These are phyloP conservation scores for Cryphonectria naterciae DNA, from an alignment of 2,329 filamentous ascomycete genomes.

Conservation along the genomic window DNA sequence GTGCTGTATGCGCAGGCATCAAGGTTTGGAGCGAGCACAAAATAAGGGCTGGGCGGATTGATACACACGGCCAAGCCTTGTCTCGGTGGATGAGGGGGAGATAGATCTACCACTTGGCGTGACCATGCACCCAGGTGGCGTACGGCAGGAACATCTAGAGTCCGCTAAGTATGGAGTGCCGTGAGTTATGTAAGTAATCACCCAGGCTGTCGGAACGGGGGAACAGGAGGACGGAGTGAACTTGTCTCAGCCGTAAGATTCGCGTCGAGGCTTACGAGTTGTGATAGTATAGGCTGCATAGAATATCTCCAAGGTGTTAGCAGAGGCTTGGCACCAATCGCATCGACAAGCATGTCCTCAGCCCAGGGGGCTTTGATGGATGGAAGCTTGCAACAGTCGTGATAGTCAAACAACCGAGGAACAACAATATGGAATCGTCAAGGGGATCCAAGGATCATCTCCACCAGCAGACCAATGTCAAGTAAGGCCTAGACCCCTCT, in stretches of 20 bases:
- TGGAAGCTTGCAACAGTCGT: neutral
- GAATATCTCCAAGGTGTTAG: neutral
- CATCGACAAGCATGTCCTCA: neutral
- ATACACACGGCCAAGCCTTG: no score
- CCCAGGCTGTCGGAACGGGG: neutral
- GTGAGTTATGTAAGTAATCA: neutral
- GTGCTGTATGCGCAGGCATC: neutral
- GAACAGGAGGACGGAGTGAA: neutral
- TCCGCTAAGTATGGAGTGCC: neutral
- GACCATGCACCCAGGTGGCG: neutral
- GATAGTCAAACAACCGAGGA: neutral
- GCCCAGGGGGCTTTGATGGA: neutral
- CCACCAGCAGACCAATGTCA: neutral
- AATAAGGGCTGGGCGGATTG: neutral
- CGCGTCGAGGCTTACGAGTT: neutral
- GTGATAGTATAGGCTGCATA: neutral
- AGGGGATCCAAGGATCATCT: neutral
- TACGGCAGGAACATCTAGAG: neutral
- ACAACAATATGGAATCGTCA: neutral
- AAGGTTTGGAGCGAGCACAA: neutral
- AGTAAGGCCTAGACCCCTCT: neutral
- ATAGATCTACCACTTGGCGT: neutral
- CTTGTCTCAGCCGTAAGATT: neutral
- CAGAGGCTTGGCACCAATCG: neutral
- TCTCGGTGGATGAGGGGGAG: neutral